A percentile compares a stretch with the other conserved stretches of the same genome.
Evolutionary conservation across 2,329 filamentous ascomycete species (phyloP).

Genomic region (Podosphaera fusca): DNA sequence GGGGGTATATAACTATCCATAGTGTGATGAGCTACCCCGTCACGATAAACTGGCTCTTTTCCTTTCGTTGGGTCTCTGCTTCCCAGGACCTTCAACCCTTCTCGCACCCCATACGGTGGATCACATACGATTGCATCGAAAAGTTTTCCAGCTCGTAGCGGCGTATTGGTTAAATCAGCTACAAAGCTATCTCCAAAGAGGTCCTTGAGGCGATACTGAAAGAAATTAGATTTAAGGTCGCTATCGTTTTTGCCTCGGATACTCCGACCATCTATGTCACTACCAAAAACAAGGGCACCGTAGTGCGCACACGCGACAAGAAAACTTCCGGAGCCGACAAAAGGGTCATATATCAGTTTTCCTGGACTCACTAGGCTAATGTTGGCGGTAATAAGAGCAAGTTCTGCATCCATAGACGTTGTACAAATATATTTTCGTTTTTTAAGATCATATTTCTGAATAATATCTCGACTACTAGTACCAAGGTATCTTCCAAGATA

Average conservation of each 20-base stretch:
- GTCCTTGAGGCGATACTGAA: slow-evolving; percentile 50
- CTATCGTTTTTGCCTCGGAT: slow-evolving; percentile 45
- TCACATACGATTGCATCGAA: slow-evolving; percentile 90
- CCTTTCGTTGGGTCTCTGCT: slow-evolving; percentile 40
- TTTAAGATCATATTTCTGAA: slow-evolving; percentile 67
- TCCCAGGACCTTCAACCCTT: slow-evolving; percentile 75
- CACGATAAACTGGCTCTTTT: slow-evolving; percentile 34
- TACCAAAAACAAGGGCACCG: slow-evolving; percentile 61
- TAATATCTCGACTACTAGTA: slow-evolving; percentile 39
- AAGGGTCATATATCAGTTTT: slow-evolving; percentile 81
- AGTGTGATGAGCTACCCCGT: slow-evolving; percentile 45
- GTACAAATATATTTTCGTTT: slow-evolving; percentile 85
- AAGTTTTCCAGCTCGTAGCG: slow-evolving; percentile 33
- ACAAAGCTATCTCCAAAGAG: slow-evolving; percentile 58
- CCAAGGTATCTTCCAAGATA: slow-evolving; percentile 54
- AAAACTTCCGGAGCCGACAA: slow-evolving; percentile 87
- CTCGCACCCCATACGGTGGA: slow-evolving; percentile 84
- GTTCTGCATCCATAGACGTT: slow-evolving; percentile 90
- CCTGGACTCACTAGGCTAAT: slow-evolving; percentile 63
- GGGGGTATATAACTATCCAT: slow-evolving; percentile 55
- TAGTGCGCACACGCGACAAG: slow-evolving; percentile 78
- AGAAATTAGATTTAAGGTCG: slow-evolving; percentile 45
- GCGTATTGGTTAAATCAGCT: slow-evolving; percentile 72
- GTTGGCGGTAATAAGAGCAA: slow-evolving; percentile 80
- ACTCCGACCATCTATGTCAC: slow-evolving; percentile 80